Percentiles rank a stretch among this genome's conserved stretches.
Conservation (phyloP, 148 eudicot genomes). For the Camellia lanceoleosa region DNA sequence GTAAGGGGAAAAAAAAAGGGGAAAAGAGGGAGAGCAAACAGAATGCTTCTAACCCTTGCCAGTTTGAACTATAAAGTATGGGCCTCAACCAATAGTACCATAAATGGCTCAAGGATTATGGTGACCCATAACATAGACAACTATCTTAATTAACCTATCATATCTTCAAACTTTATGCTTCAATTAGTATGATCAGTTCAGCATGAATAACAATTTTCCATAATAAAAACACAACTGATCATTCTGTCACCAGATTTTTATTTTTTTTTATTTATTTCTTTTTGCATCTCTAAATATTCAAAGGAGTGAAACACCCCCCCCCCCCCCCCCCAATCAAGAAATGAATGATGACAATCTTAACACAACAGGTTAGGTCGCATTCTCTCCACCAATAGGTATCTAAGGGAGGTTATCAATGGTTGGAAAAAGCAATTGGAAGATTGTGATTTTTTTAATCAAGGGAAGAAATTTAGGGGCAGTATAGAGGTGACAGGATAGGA, state of each 20-base stretch:
- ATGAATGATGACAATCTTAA: background rate
- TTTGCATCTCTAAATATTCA: too few relatives aligned
- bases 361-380: too few relatives aligned
- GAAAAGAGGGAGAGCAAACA: background rate
- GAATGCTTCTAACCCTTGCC: background rate
- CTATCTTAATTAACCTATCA: background rate
- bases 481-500: background rate
- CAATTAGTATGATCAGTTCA: background rate
- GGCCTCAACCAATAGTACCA: background rate
- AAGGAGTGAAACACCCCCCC: too few relatives aligned
- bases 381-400: background rate
- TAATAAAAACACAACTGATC: background rate
- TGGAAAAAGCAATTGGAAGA: background rate
- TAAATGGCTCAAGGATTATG: background rate
- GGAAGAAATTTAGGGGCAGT: background rate
- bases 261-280: background rate
- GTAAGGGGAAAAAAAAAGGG: background rate
- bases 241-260: background rate
- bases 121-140: background rate
- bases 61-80: background rate
- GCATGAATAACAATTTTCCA: background rate
- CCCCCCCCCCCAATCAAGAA: background rate
- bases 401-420: background rate
- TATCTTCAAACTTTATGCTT: background rate
- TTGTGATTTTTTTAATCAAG: background rate